phyloP scores from a whole-genome alignment of 768 basidiomycete genomes.

The Russula lepida region DNA sequence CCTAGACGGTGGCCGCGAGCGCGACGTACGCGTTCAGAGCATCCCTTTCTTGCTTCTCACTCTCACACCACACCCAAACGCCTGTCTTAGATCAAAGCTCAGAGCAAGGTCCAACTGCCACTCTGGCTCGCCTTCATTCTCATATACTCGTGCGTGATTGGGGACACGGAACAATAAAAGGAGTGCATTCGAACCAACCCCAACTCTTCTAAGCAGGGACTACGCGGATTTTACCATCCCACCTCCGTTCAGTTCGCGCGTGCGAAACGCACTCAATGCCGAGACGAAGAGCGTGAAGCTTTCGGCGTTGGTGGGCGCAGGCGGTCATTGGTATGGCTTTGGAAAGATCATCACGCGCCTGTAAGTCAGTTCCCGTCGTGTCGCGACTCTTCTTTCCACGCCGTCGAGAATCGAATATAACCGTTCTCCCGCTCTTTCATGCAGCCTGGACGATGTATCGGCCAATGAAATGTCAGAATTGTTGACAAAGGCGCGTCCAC shows the following conservation, averaged over 20 bases:
- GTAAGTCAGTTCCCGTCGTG: slow-evolving; percentile 34
- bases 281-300: slow-evolving; percentile 81
- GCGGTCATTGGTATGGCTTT: slow-evolving; percentile 88
- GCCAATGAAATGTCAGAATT: slow-evolving; percentile 63
- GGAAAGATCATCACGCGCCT: slow-evolving; percentile 80
- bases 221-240: slow-evolving; percentile 89
- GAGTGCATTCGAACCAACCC: neutral
- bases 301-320: slow-evolving; percentile 75
- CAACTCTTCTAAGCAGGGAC: slow-evolving; percentile 44
- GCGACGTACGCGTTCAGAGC: slow-evolving; percentile 48
- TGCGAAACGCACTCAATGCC: slow-evolving; percentile 81
- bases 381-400: neutral
- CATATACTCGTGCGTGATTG: slow-evolving; percentile 62
- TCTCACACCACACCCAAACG: neutral
- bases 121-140: slow-evolving; percentile 88
- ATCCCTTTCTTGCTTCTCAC: too few species aligned
- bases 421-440: neutral
- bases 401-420: too few species aligned
- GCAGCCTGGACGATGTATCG: slow-evolving; percentile 69
- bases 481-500: slow-evolving; percentile 53
- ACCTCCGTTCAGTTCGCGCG: slow-evolving; percentile 61
- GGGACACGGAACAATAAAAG: neutral
- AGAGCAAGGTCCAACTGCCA: slow-evolving; percentile 74
- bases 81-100: slow-evolving; percentile 56
- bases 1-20: slow-evolving; percentile 76